phyloP scores from a whole-genome alignment of 1,284 basidiomycete species.

The Cryptococcus sp. region DNA sequence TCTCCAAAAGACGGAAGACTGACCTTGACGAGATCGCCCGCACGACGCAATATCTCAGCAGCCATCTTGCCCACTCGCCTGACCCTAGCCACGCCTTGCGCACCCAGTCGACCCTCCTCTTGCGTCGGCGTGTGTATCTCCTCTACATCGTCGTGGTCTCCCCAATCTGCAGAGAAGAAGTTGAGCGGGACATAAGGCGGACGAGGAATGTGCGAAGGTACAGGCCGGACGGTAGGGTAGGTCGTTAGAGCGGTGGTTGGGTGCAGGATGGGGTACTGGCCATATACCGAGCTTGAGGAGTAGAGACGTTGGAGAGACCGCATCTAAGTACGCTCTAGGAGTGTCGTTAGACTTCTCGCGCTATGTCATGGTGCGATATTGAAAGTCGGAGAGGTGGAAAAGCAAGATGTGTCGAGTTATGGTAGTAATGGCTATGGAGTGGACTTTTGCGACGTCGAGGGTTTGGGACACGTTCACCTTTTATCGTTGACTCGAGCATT shows the following conservation, averaged over 20 bases:
- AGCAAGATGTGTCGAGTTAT: not conserved
- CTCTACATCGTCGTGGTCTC: conserved; percentile 52
- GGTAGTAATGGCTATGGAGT: too few relatives aligned
- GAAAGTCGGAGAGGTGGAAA: not conserved
- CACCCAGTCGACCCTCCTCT: conserved; percentile 3
- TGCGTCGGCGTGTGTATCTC: conserved; percentile 40
- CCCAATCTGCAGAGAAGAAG: conserved; percentile 32
- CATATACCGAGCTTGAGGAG: conserved; percentile 23
- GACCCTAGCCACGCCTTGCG: conserved; percentile 55
- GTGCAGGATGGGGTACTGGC: conserved; percentile 29
- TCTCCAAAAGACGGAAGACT: conserved; percentile 16
- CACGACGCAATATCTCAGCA: conserved; percentile 56
- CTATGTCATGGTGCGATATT: not conserved
- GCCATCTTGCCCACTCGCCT: conserved; percentile 60
- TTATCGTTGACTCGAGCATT: not conserved
- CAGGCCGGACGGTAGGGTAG: conserved; percentile 49
- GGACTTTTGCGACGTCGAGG: too few relatives aligned
- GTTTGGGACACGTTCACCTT: not conserved
- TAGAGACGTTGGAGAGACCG: not conserved
- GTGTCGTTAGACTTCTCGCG: not conserved
- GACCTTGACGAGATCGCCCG: conserved; percentile 57
- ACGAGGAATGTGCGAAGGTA: conserved; percentile 57
- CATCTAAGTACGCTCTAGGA: not conserved
- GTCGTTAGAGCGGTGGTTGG: conserved; percentile 24
- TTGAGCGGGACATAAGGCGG: conserved; percentile 58